Percentiles rank a stretch among this genome's conserved stretches.
Evolutionary conservation across 805 yeast genomes (phyloP).

Genomic region (Brettanomyces anomalus): DNA sequence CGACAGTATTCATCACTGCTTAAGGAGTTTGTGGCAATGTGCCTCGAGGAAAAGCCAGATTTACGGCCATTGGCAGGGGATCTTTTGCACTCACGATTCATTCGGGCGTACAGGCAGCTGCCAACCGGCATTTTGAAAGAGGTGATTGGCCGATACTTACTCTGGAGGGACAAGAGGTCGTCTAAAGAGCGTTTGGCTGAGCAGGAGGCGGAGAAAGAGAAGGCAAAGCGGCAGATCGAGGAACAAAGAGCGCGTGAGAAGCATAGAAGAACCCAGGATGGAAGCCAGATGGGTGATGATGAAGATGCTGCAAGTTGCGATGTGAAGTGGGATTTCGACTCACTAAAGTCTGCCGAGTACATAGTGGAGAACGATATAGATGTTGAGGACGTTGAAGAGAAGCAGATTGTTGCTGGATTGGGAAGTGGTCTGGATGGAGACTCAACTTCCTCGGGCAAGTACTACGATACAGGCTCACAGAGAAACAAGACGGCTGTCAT

Average conservation of each 20-base stretch:
- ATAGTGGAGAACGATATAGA: constrained; percentile 63
- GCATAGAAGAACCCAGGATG: too few species aligned
- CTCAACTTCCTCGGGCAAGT: background rate
- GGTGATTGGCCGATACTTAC: constrained; percentile 58
- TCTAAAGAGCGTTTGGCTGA: constrained; percentile 40
- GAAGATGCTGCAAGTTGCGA: constrained; percentile 17
- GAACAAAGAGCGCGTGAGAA: too few species aligned
- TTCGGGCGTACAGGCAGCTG: constrained; percentile 49
- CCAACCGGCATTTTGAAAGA: constrained; percentile 62
- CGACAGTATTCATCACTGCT: constrained; percentile 64
- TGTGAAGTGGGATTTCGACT: constrained; percentile 87
- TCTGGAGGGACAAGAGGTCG: constrained; percentile 65
- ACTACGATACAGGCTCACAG: background rate
- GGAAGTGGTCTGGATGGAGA: background rate
- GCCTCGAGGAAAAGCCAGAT: constrained; percentile 88
- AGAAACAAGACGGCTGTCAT: background rate
- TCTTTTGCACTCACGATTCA: constrained; percentile 62
- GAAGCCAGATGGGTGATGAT: too few species aligned
- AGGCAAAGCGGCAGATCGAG: background rate
- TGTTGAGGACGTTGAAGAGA: constrained; percentile 8
- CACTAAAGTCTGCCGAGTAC: constrained; percentile 64
- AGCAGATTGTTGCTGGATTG: constrained; percentile 2
- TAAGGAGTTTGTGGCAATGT: constrained; percentile 83
- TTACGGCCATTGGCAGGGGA: constrained; percentile 87
- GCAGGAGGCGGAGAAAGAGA: constrained; percentile 28